A percentile compares a stretch with the other conserved stretches of the same genome.
These are phyloP conservation scores for Diplodia seriata DNA, from an alignment of 2,329 filamentous ascomycete species.

Conservation along the genomic window DNA sequence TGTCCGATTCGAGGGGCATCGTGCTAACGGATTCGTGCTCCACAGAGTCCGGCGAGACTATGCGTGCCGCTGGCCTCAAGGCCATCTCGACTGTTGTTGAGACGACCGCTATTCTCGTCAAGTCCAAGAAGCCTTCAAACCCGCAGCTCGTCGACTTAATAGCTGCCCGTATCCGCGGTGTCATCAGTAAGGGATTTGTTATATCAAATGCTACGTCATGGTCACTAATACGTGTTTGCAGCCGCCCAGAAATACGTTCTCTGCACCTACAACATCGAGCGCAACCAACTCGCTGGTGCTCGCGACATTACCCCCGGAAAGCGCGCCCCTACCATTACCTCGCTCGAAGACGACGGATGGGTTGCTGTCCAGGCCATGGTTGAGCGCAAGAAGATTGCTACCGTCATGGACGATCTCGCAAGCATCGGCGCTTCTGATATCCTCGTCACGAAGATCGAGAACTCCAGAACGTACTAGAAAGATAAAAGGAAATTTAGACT, in stretches of 20 bases:
- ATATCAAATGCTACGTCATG: slow-evolving; percentile 33
- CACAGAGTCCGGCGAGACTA: slow-evolving; percentile 94
- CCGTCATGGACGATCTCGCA: slow-evolving; percentile 84
- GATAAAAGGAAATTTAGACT: not conserved
- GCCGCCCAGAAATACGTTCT: slow-evolving; percentile 91
- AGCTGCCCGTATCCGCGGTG: slow-evolving; percentile 83
- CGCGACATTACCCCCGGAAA: slow-evolving; percentile 88
- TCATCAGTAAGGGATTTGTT: slow-evolving; percentile 71
- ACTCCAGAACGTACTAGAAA: slow-evolving; percentile 61
- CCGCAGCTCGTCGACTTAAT: slow-evolving; percentile 83
- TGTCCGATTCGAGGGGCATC: not conserved
- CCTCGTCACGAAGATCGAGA: slow-evolving; percentile 83
- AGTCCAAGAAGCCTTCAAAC: slow-evolving; percentile 83
- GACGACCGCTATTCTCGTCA: slow-evolving; percentile 88
- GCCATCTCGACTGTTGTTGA: slow-evolving; percentile 93
- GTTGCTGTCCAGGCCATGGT: slow-evolving; percentile 96
- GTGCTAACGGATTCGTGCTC: slow-evolving; percentile 10
- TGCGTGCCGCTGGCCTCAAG: slow-evolving; percentile 93
- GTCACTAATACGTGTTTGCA: slow-evolving; percentile 41
- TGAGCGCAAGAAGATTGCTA: slow-evolving; percentile 81
- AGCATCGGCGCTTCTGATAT: slow-evolving; percentile 83
- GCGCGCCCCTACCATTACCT: slow-evolving; percentile 89
- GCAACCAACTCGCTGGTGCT: slow-evolving; percentile 70
- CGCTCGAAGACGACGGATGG: slow-evolving; percentile 87
- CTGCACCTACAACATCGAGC: slow-evolving; percentile 93